phyloP scores from a whole-genome alignment of 2,329 filamentous ascomycete species.

The Beauveria caledonica region DNA sequence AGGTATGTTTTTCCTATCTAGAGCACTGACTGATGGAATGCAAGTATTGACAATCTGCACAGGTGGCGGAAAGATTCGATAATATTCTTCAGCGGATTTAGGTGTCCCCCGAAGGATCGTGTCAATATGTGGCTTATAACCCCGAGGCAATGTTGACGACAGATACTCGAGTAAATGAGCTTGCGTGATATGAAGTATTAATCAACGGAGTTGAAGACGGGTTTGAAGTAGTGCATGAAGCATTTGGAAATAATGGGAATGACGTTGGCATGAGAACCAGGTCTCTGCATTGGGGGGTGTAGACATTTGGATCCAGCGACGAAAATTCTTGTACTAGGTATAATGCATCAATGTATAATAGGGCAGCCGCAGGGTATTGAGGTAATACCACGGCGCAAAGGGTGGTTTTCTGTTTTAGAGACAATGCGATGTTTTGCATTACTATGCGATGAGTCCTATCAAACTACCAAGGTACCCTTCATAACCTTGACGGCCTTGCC shows the following conservation, averaged over 20 bases:
- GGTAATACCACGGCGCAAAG: slow-evolving; percentile 18
- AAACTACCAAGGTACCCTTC: slow-evolving; percentile 25
- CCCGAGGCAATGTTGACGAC: neutral
- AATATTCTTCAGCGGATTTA: slow-evolving; percentile 27
- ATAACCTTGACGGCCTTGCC: slow-evolving; percentile 29
- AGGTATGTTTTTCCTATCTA: slow-evolving; percentile 46
- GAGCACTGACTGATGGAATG: neutral
- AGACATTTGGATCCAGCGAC: slow-evolving; percentile 3
- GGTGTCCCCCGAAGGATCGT: slow-evolving; percentile 3
- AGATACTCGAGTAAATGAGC: neutral
- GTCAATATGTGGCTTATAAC: neutral
- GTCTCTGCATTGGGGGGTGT: slow-evolving; percentile 11
- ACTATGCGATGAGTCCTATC: neutral
- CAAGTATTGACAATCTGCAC: slow-evolving; percentile 10
- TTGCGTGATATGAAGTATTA: neutral
- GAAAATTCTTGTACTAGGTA: slow-evolving; percentile 17
- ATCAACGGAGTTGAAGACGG: neutral
- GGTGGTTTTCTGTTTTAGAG: slow-evolving; percentile 6
- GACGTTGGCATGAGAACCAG: slow-evolving; percentile 1
- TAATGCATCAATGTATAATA: slow-evolving; percentile 33
- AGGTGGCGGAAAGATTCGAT: slow-evolving; percentile 31
- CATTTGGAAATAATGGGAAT: slow-evolving; percentile 6
- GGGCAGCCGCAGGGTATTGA: slow-evolving; percentile 20
- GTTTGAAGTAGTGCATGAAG: neutral
- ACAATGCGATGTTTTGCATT: neutral